A percentile compares a stretch with the other conserved stretches of the same genome.
Evolutionary conservation across 257 asterid genomes (phyloP).

Genomic region (Lavandula angustifolia): DNA sequence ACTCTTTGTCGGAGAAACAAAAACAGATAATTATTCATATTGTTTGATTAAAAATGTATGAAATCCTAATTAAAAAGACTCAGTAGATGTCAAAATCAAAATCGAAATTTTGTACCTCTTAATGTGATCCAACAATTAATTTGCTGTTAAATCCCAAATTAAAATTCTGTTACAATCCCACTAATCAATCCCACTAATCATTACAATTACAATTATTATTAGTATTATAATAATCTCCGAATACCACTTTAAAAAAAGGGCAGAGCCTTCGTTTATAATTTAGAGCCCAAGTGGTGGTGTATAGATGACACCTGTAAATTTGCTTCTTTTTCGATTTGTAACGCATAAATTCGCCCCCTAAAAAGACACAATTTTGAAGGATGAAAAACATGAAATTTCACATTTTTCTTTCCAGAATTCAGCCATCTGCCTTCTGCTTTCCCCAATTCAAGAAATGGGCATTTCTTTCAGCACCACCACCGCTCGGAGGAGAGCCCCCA

Average conservation of each 20-base stretch:
- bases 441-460: constrained; percentile 50
- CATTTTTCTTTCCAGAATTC: constrained; percentile 28
- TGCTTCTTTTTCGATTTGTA: constrained; percentile 17
- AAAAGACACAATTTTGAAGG: constrained; percentile 10
- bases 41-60: too few relatives aligned
- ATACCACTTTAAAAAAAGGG: not conserved
- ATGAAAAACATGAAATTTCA: constrained; percentile 33
- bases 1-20: too few relatives aligned
- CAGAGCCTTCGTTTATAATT: not conserved
- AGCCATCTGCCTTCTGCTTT: constrained; percentile 18
- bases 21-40: too few relatives aligned
- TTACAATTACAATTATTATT: constrained; percentile 7
- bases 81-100: too few relatives aligned
- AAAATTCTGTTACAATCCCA: not conserved
- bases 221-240: not conserved
- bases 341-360: constrained; percentile 33
- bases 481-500: constrained; percentile 44
- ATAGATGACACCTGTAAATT: constrained; percentile 32
- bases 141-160: too few relatives aligned
- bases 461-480: constrained; percentile 53
- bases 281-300: not conserved
- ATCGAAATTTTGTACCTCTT: too few relatives aligned
- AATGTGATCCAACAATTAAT: too few relatives aligned
- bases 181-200: not conserved
- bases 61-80: too few relatives aligned